Evolutionary conservation across 2,329 filamentous ascomycete genomes (phyloP).

Genomic region (Emericellopsis cladophorae): DNA sequence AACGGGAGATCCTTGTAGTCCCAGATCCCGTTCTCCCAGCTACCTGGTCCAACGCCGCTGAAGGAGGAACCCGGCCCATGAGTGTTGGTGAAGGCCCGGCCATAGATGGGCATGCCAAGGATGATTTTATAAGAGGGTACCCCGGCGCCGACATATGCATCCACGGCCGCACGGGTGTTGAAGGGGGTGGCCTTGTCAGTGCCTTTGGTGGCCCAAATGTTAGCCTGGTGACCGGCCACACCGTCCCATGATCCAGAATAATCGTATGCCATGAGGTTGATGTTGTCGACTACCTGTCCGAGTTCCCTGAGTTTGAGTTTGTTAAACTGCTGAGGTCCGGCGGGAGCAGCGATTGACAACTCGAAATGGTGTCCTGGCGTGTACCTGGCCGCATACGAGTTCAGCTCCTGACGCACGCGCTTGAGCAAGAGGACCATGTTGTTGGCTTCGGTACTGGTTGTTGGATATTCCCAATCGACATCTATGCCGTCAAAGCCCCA

Average conservation of each 20-base stretch:
- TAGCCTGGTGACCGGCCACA: conserved; percentile 55
- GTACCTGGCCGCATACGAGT: conserved; percentile 30
- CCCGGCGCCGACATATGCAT: conserved; percentile 50
- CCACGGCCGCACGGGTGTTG: conserved; percentile 52
- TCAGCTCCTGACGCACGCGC: conserved; percentile 30
- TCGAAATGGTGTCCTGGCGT: conserved; percentile 37
- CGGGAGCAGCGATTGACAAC: conserved; percentile 39
- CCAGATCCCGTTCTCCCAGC: conserved; percentile 64
- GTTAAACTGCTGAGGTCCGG: conserved; percentile 34
- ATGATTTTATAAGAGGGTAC: conserved; percentile 56
- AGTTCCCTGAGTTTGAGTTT: conserved; percentile 33
- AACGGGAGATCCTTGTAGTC: conserved; percentile 70
- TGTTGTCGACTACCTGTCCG: conserved; percentile 36
- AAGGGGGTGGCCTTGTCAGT: conserved; percentile 49
- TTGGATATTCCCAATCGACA: conserved; percentile 25
- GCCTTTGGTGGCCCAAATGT: conserved; percentile 48
- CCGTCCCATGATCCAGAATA: conserved; percentile 61
- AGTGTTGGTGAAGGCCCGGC: conserved; percentile 24
- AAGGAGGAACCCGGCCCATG: conserved; percentile 53
- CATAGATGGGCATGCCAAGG: conserved; percentile 59
- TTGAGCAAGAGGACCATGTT: conserved; percentile 32
- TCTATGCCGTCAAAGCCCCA: conserved; percentile 48
- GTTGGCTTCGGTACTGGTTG: conserved; percentile 22
- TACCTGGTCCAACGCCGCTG: conserved; percentile 51
- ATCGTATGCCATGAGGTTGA: conserved; percentile 69